phyloP scores from a whole-genome alignment of 805 yeast species.

The Yamadazyma phyllophila region DNA sequence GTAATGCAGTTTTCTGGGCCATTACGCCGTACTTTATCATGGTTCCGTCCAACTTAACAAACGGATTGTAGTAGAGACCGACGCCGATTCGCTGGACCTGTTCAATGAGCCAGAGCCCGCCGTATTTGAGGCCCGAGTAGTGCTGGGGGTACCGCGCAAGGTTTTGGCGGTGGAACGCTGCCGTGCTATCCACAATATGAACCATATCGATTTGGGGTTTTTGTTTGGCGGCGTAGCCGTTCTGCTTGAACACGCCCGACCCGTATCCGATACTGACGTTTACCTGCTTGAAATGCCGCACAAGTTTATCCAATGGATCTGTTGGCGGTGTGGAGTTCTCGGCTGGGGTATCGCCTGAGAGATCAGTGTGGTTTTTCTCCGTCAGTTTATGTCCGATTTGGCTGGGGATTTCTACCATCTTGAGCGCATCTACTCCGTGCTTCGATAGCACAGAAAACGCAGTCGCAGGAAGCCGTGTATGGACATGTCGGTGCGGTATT shows the following conservation, averaged over 20 bases:
- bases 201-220: conserved; percentile 81
- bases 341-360: not conserved
- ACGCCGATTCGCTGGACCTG: conserved; percentile 15
- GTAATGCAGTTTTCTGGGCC: conserved; percentile 54
- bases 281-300: not conserved
- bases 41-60: conserved; percentile 50
- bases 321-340: not conserved
- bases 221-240: conserved; percentile 26
- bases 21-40: conserved; percentile 86
- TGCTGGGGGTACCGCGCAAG: conserved; percentile 66
- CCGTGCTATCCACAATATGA: conserved; percentile 72
- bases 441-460: not conserved
- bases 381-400: too few species aligned
- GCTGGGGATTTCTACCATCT: not conserved
- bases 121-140: conserved; percentile 63
- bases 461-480: too few species aligned
- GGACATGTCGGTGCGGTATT: too few species aligned
- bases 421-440: not conserved
- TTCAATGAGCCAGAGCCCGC: conserved; percentile 50
- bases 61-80: conserved; percentile 94
- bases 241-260: conserved; percentile 84
- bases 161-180: conserved; percentile 75
- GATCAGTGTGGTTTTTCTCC: too few species aligned
- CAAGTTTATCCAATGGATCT: not conserved
- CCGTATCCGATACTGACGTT: conserved; percentile 73